Percentiles rank a stretch among this genome's conserved stretches.
Conservation (phyloP, 176 grass and related monocot species). For the Oryza rufipogon region DNA sequence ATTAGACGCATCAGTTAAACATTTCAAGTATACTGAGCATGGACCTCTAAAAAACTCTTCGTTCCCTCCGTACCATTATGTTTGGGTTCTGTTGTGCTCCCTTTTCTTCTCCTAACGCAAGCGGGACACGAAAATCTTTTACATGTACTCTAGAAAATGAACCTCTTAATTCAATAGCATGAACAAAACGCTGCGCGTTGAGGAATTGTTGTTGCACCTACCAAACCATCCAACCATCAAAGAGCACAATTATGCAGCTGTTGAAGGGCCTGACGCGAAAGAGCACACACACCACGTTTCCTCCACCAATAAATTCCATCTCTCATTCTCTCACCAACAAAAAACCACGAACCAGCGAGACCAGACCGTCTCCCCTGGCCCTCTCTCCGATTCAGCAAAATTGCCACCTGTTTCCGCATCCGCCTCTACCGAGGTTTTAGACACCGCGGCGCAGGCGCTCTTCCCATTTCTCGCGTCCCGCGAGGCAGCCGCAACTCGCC, state of each 20-base stretch:
- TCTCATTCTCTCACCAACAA: constrained; percentile 9
- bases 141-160: too few relatives aligned
- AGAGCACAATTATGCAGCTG: neutral
- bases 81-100: too few relatives aligned
- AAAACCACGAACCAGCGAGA: constrained; percentile 8
- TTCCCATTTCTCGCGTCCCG: constrained; percentile 45
- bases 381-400: constrained; percentile 32
- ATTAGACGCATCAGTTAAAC: too few relatives aligned
- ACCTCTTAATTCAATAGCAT: neutral
- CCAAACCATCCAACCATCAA: neutral
- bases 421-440: constrained; percentile 50
- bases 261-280: neutral
- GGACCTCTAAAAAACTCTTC: too few relatives aligned
- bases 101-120: too few relatives aligned
- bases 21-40: too few relatives aligned
- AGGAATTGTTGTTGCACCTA: constrained; percentile 13
- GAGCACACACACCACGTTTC: constrained; percentile 28
- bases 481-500: neutral
- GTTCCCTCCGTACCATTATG: too few relatives aligned
- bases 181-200: constrained; percentile 16
- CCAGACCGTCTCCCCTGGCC: neutral
- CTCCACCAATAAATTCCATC: constrained; percentile 46
- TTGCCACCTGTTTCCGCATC: constrained; percentile 48
- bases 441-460: neutral
- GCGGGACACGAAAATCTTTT: too few relatives aligned